Evolutionary conservation across 192 early-diverging fungal genomes (phyloP).

Genomic region (Coemansia sp.): DNA sequence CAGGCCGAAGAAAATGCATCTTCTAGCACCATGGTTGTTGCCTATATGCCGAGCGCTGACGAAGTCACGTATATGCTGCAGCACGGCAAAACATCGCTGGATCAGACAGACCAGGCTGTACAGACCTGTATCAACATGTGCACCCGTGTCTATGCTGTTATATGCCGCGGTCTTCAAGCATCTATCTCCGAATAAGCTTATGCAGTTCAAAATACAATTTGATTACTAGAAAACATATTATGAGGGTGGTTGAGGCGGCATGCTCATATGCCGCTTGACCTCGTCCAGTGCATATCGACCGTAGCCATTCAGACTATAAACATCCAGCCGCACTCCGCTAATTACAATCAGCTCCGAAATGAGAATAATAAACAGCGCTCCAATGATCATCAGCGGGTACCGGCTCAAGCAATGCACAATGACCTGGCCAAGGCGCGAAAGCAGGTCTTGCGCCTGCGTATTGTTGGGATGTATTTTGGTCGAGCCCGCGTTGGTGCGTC

Average conservation of each 20-base stretch:
- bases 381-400: conserved; percentile 45
- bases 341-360: conserved; percentile 43
- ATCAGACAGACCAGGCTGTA: conserved; percentile 42
- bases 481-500: conserved; percentile 28
- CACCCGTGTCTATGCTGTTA: conserved; percentile 47
- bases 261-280: conserved; percentile 18
- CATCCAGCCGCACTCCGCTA: conserved; percentile 22
- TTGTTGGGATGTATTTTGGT: conserved; percentile 25
- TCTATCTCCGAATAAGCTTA: conserved; percentile 11
- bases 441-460: conserved; percentile 13
- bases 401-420: conserved; percentile 28
- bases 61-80: conserved; percentile 51
- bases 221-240: conserved; percentile 4
- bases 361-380: conserved; percentile 35
- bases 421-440: conserved; percentile 28
- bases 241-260: conserved; percentile 21
- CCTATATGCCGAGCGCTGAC: conserved; percentile 50
- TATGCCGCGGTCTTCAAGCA: conserved; percentile 41
- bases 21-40: conserved; percentile 30
- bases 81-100: conserved; percentile 40
- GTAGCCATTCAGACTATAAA: conserved; percentile 16
- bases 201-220: neutral
- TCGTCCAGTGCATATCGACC: conserved; percentile 23
- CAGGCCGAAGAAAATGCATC: conserved; percentile 42
- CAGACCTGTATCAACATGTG: conserved; percentile 33